Percentiles rank a stretch among this genome's conserved stretches.
phyloP scores from a whole-genome alignment of 2,329 filamentous ascomycete species.

The Trichoderma citrinoviride region DNA sequence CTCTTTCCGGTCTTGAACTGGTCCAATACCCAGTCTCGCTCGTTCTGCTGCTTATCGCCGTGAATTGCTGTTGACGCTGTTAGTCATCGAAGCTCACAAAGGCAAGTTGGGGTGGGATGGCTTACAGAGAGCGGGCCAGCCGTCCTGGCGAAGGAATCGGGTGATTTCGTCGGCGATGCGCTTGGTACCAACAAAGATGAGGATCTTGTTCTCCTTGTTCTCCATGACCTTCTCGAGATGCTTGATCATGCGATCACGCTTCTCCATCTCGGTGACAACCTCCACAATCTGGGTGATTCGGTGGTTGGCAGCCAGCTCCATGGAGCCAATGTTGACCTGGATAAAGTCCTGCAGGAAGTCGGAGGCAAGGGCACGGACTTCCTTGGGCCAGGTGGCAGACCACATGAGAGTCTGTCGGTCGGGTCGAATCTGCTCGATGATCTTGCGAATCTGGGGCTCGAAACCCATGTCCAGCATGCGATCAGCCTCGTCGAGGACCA shows the following conservation, averaged over 20 bases:
- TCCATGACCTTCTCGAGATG: slow-evolving; percentile 98
- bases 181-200: slow-evolving; percentile 92
- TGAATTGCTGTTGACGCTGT: slow-evolving; percentile 70
- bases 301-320: slow-evolving; percentile 95
- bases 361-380: slow-evolving; percentile 85
- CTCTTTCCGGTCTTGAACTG: slow-evolving; percentile 99
- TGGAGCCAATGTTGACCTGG: slow-evolving; percentile 96
- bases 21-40: slow-evolving; percentile 98
- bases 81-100: not conserved
- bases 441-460: slow-evolving; percentile 98
- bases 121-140: slow-evolving; percentile 95
- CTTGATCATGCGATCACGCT: slow-evolving; percentile 96
- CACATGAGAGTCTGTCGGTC: slow-evolving; percentile 99
- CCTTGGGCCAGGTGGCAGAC: slow-evolving; percentile 99
- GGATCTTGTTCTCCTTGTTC: slow-evolving; percentile 88
- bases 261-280: slow-evolving; percentile 93
- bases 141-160: slow-evolving; percentile 93
- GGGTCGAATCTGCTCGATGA: slow-evolving; percentile 93
- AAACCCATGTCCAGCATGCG: slow-evolving; percentile 99
- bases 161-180: slow-evolving; percentile 98
- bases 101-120: slow-evolving; percentile 26
- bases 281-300: slow-evolving; percentile 97
- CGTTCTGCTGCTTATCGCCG: slow-evolving; percentile 98
- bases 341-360: slow-evolving; percentile 96
- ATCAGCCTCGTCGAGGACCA: slow-evolving; percentile 97